Conservation (phyloP, 805 yeast genomes). For the Kuraishia ogatae region DNA sequence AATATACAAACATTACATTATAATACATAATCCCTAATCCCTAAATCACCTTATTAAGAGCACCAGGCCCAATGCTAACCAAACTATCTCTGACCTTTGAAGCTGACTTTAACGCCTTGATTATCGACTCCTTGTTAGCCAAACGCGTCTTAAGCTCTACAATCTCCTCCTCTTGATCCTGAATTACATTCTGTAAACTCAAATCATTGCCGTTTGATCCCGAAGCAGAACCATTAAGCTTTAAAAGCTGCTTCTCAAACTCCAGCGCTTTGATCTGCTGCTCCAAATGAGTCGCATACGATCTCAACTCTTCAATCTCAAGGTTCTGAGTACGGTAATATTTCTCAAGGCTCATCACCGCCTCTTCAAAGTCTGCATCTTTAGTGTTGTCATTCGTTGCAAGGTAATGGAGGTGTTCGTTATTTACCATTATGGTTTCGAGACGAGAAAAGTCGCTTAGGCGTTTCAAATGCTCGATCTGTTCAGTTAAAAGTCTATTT, state of each 20-base stretch:
- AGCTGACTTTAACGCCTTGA: constrained; percentile 62
- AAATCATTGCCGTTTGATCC: background rate
- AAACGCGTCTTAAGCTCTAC: constrained; percentile 51
- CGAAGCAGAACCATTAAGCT: background rate
- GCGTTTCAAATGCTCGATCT: constrained; percentile 60
- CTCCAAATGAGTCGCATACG: constrained; percentile 55
- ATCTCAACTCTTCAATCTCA: constrained; percentile 51
- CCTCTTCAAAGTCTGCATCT: constrained; percentile 24
- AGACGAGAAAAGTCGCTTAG: constrained; percentile 36
- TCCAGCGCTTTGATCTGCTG: constrained; percentile 29
- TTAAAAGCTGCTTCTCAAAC: background rate
- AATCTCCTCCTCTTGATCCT: constrained; percentile 64
- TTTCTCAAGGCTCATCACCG: constrained; percentile 38
- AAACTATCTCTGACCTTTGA: constrained; percentile 41
- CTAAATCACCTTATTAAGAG: background rate
- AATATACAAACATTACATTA: background rate
- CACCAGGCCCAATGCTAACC: background rate
- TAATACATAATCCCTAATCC: background rate
- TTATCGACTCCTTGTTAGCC: constrained; percentile 70
- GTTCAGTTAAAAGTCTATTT: constrained; percentile 53
- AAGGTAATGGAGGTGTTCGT: constrained; percentile 52
- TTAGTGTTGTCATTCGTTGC: constrained; percentile 28
- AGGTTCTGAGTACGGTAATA: constrained; percentile 35
- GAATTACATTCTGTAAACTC: constrained; percentile 21
- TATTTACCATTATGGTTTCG: constrained; percentile 38